Percentiles rank a stretch among this genome's conserved stretches.
phyloP scores from a whole-genome alignment of 441 rosid genomes.

The Aquilaria agallochum region DNA sequence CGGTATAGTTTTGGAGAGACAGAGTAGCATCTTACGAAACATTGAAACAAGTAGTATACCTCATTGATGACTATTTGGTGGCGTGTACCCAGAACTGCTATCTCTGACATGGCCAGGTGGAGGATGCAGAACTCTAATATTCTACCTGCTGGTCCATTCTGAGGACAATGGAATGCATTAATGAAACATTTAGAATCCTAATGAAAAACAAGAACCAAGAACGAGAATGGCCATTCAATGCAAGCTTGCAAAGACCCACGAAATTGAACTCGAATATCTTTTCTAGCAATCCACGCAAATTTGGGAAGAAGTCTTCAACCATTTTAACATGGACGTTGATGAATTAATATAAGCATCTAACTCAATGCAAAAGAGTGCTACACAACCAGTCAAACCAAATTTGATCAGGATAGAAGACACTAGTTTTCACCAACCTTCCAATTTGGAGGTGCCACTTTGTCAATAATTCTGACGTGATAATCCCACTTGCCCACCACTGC shows the following conservation, averaged over 20 bases:
- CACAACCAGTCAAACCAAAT: no score
- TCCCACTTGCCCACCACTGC: slow-evolving; percentile 89
- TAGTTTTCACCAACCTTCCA: slow-evolving; percentile 63
- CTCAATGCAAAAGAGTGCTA: no score
- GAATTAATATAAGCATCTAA: no score
- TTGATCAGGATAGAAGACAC: no score
- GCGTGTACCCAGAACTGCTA: slow-evolving; percentile 69
- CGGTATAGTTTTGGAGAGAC: slow-evolving; percentile 9
- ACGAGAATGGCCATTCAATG: no score
- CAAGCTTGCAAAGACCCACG: no score
- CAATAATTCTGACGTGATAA: slow-evolving; percentile 60
- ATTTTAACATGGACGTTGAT: no score
- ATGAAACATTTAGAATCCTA: no score
- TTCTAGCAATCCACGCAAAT: no score
- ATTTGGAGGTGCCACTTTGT: slow-evolving; percentile 63
- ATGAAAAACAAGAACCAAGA: no score
- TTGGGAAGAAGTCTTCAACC: no score
- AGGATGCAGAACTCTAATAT: slow-evolving; percentile 87
- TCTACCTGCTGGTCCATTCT: slow-evolving; percentile 82
- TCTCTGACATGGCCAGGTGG: slow-evolving; percentile 94
- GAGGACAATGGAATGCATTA: slow-evolving; percentile 15
- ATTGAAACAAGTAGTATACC: slow-evolving; percentile 28
- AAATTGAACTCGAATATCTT: no score
- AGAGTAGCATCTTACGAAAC: background rate
- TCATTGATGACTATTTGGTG: slow-evolving; percentile 94